Evolutionary conservation across 805 yeast species (phyloP), one percentile per base, ranked within the genome.

Genomic region (Suhomyces sp.): DNA sequence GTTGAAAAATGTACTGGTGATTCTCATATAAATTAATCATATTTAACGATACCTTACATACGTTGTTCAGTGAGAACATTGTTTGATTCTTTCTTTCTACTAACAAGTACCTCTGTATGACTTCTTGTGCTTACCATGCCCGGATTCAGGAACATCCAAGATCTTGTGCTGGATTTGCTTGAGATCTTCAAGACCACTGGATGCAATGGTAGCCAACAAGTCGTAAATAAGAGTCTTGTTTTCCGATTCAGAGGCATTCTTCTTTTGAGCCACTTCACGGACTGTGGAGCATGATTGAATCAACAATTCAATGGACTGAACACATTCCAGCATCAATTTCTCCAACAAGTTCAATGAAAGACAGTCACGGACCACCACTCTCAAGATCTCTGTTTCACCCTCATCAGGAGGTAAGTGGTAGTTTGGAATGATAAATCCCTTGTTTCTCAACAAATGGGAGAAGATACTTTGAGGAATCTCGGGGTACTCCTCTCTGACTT

Each of bases 351-450:
- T 65, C 43, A 81, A 65, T 31, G 83, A 72, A 56, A 88, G 65
- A 36, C 82, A 79, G 46, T 73, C 74, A 51, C 95, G 76, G 35
- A 86, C 88, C 10, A 88, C 96, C 17, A 90, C 86, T 53, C 97
- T 76, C 44, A 88, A 69, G 39, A 88, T 83, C 61, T 90, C 95
- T 40, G 60, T 68, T 9, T 63, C 63, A 29, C 58, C 57, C 37
- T 73, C 68, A 36, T 69, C 72, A 28, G 81, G 79, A 19, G 96
- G 95, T 48, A 88, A 71, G 42, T 83, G 86, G 62, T 88, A 88
- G 68, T 88, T 88, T 46, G 96, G 95, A 44, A 88, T 72, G 56
- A 44, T 44, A 31, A 31, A 44, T 3, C 48, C 48, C 48, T 47
- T 51, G 51, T 49, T 77, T 57, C 96, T 76, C 50, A 88, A 66